Conservation (phyloP, 179 eudicot species). For the Actinidia arguta region DNA sequence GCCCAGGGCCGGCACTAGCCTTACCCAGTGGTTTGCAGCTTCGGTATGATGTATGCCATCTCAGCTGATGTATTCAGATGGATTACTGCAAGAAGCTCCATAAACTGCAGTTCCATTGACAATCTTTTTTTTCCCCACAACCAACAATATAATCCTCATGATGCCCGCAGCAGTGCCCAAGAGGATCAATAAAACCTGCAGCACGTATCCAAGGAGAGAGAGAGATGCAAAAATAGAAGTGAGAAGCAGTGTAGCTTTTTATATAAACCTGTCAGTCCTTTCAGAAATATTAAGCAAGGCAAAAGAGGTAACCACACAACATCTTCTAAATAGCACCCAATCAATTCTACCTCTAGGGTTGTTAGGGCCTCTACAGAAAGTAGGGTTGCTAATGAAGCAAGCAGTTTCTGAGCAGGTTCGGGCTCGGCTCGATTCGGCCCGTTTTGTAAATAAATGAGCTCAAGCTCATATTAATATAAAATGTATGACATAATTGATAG, state of each 20-base stretch:
- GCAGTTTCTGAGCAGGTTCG: too few species aligned
- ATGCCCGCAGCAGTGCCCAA: conserved; percentile 33
- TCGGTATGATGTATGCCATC: conserved; percentile 41
- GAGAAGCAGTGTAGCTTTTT: too few species aligned
- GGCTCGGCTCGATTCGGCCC: too few species aligned
- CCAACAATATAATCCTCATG: conserved; percentile 16
- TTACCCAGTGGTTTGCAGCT: conserved; percentile 42
- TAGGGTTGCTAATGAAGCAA: not conserved
- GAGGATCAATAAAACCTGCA: conserved; percentile 38
- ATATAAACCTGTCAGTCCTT: not conserved
- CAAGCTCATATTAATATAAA: too few species aligned
- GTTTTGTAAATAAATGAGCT: too few species aligned
- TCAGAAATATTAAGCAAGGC: not conserved
- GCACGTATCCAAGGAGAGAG: not conserved
- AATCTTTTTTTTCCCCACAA: conserved; percentile 22
- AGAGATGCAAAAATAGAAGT: not conserved
- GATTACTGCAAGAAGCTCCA: conserved; percentile 30
- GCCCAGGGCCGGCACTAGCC: too few species aligned
- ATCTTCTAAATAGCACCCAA: not conserved
- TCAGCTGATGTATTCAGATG: conserved; percentile 35
- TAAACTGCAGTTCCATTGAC: conserved; percentile 23
- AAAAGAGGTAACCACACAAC: not conserved
- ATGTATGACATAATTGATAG: too few species aligned
- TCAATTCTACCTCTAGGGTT: not conserved
- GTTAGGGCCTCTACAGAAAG: not conserved